These are phyloP conservation scores for Bacidia gigantensis DNA, from an alignment of 495 filamentous ascomycete genomes.

Conservation along the genomic window DNA sequence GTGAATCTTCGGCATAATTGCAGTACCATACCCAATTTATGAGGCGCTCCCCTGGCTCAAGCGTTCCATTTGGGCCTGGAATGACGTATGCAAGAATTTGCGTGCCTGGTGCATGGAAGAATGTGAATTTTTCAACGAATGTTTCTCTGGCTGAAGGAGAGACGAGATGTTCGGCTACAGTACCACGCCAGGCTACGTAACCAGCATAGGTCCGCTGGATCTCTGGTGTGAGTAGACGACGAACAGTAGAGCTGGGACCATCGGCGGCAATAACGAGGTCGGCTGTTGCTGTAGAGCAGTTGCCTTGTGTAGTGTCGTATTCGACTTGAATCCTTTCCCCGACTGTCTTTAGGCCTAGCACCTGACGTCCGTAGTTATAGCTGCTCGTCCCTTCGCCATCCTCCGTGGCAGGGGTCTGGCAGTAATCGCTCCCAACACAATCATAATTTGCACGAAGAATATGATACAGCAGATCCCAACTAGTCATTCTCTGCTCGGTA, in stretches of 20 bases:
- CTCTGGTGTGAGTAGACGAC: conserved; percentile 30
- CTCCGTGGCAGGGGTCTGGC: neutral
- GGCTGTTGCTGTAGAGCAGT: conserved; percentile 16
- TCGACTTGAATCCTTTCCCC: neutral
- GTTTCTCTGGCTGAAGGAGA: neutral
- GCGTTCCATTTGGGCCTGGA: neutral
- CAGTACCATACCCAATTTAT: conserved; percentile 47
- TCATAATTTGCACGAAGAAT: conserved; percentile 43
- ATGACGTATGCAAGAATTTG: too few relatives aligned
- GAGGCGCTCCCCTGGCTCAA: conserved; percentile 19
- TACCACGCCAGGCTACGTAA: conserved; percentile 42
- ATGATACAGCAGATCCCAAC: conserved; percentile 43
- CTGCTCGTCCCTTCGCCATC: neutral
- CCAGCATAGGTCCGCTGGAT: conserved; percentile 40
- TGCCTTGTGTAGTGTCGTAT: neutral
- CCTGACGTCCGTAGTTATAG: neutral
- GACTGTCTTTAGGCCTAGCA: neutral
- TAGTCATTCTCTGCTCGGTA: conserved; percentile 33
- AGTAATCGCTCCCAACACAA: conserved; percentile 27
- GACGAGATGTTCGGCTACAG: conserved; percentile 8
- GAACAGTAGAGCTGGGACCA: conserved; percentile 40
- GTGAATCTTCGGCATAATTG: conserved; percentile 34
- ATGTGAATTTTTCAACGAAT: neutral
- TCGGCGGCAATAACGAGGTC: conserved; percentile 43
- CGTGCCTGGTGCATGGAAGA: too few relatives aligned